Evolutionary conservation across 305 asterid species (phyloP).

Genomic region (Rubia peregrina): DNA sequence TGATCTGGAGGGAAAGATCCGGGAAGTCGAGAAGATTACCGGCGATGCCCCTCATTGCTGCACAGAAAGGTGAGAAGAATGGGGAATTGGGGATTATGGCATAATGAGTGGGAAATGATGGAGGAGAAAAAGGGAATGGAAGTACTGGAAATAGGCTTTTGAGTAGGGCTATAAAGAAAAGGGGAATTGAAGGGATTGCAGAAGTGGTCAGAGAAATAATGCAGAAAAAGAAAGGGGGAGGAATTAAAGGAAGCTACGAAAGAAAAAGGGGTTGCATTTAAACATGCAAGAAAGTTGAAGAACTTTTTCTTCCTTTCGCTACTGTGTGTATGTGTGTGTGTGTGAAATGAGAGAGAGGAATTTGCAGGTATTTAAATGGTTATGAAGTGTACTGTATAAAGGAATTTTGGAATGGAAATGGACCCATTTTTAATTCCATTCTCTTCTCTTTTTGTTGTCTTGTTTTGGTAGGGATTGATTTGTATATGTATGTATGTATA

Average conservation of each 20-base stretch:
- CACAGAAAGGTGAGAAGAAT: neutral
- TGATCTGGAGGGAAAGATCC: conserved; percentile 76
- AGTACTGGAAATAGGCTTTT: conserved; percentile 24
- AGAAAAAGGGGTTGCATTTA: conserved; percentile 17
- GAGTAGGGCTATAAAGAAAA: conserved; percentile 16
- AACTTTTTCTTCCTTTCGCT: neutral
- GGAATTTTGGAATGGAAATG: conserved; percentile 21
- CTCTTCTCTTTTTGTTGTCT: conserved; percentile 10
- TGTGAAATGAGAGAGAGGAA: neutral
- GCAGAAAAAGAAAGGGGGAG: conserved; percentile 6
- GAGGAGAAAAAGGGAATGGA: neutral
- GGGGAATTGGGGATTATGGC: conserved; percentile 30
- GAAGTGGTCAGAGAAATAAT: conserved; percentile 18
- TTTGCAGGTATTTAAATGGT: neutral
- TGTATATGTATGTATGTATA: neutral
- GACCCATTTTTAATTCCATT: conserved; percentile 20
- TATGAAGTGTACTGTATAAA: conserved; percentile 14
- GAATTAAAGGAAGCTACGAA: neutral
- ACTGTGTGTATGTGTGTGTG: neutral
- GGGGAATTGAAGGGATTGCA: conserved; percentile 21
- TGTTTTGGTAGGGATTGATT: neutral
- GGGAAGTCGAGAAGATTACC: conserved; percentile 25
- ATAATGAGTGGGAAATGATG: conserved; percentile 52
- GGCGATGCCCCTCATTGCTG: conserved; percentile 12
- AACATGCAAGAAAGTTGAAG: conserved; percentile 12